Conservation (phyloP, 2,329 filamentous ascomycete species). For the Gaeumannomyces tritici region DNA sequence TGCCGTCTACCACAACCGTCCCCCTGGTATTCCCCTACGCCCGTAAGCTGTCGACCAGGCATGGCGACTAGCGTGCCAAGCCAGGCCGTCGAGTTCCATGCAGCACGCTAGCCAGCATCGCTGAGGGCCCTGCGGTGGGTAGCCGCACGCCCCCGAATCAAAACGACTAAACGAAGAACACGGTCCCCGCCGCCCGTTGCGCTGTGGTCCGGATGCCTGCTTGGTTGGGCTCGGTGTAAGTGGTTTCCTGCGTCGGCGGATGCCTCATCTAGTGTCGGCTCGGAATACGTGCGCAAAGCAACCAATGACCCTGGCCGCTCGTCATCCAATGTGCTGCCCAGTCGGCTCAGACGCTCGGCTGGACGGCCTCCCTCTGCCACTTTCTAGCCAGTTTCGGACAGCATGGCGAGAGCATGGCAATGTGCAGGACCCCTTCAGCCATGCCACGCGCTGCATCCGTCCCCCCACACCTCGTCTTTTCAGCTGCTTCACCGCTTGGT, state of each 20-base stretch:
- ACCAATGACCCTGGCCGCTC: neutral
- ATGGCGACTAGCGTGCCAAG: neutral
- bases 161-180: too few relatives aligned
- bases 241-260: neutral
- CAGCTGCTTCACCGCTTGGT: neutral
- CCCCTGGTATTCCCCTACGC: neutral
- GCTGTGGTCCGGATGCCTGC: too few relatives aligned
- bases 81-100: neutral
- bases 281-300: neutral
- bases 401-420: neutral
- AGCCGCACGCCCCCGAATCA: too few relatives aligned
- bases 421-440: neutral
- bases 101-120: neutral
- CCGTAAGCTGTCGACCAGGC: neutral
- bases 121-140: too few relatives aligned
- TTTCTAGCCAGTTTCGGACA: neutral
- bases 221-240: too few relatives aligned
- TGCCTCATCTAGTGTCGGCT: neutral
- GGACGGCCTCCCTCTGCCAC: too few relatives aligned
- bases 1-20: neutral
- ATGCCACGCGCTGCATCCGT: neutral
- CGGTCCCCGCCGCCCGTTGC: too few relatives aligned
- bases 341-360: neutral
- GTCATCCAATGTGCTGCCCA: neutral
- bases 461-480: neutral